Conservation (phyloP, 176 grass and related monocot genomes). For the Oryza officinalis region DNA sequence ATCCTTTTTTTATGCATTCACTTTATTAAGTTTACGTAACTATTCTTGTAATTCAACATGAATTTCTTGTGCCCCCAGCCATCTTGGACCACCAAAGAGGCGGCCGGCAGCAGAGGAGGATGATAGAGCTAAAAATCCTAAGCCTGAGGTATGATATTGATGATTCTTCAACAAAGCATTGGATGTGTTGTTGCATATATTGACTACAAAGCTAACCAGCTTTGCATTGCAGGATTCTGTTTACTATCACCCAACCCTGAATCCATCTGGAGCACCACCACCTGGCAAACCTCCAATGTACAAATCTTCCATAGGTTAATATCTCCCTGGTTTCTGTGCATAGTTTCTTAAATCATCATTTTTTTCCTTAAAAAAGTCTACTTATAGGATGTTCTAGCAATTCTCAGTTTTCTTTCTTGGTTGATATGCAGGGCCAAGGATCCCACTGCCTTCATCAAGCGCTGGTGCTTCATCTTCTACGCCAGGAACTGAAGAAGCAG, state of each 20-base stretch:
- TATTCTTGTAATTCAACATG: conserved; percentile 18
- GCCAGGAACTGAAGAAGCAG: conserved; percentile 67
- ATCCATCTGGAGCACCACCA: conserved; percentile 87
- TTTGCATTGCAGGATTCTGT: conserved; percentile 68
- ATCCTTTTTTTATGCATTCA: conserved; percentile 15
- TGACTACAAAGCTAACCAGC: conserved; percentile 33
- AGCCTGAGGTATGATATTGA: conserved; percentile 68
- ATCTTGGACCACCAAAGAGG: conserved; percentile 83
- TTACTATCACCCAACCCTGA: conserved; percentile 87
- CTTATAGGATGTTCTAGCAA: background rate
- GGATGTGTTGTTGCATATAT: conserved; percentile 29
- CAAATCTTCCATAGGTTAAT: conserved; percentile 80
- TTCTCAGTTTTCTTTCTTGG: conserved; percentile 39
- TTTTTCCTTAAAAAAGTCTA: background rate
- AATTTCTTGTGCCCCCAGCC: conserved; percentile 49
- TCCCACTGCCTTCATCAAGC: conserved; percentile 59
- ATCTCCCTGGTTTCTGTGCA: background rate
- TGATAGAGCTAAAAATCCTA: conserved; percentile 68
- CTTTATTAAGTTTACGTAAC: conserved; percentile 43
- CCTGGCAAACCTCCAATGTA: conserved; percentile 95
- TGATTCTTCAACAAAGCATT: background rate
- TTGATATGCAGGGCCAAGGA: conserved; percentile 65
- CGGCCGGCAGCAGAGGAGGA: conserved; percentile 79
- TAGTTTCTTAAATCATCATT: background rate
- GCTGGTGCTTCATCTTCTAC: conserved; percentile 62